Percentiles rank a stretch among this genome's conserved stretches.
These are phyloP conservation scores for Copromyces sp. DNA, from an alignment of 495 filamentous ascomycete genomes.

Conservation along the genomic window DNA sequence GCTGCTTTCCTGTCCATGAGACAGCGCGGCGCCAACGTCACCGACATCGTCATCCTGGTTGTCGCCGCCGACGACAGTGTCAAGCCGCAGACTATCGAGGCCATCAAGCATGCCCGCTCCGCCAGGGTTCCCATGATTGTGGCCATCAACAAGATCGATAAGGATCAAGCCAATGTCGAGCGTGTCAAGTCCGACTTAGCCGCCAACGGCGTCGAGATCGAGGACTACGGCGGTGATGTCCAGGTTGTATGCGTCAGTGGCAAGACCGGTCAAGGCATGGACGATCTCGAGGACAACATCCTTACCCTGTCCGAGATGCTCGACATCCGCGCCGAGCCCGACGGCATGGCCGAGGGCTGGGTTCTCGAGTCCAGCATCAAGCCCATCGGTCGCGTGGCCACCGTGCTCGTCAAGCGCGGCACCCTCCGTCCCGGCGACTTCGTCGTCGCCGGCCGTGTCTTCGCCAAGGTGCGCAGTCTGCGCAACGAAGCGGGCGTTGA, in stretches of 20 bases:
- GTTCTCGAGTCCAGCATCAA: constrained; percentile 89
- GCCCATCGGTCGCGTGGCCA: constrained; percentile 75
- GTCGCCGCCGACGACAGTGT: constrained; percentile 97
- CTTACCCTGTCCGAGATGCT: constrained; percentile 76
- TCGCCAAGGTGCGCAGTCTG: constrained; percentile 71
- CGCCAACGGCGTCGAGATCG: constrained; percentile 77
- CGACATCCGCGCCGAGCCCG: constrained; percentile 71
- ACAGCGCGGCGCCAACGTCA: constrained; percentile 88
- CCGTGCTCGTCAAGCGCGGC: constrained; percentile 77
- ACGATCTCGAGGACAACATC: constrained; percentile 82
- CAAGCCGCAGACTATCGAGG: constrained; percentile 94
- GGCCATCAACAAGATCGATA: constrained; percentile 97
- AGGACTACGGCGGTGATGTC: constrained; percentile 91
- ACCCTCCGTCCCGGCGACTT: constrained; percentile 73
- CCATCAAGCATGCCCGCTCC: constrained; percentile 85
- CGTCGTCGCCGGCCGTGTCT: constrained; percentile 78
- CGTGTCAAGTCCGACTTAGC: constrained; percentile 81
- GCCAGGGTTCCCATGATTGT: constrained; percentile 94
- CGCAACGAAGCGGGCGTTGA: constrained; percentile 73
- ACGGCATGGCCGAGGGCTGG: constrained; percentile 83
- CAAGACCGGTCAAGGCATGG: constrained; percentile 88
- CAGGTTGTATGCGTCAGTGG: constrained; percentile 86
- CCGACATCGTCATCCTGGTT: constrained; percentile 92
- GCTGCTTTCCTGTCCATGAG: constrained; percentile 94
- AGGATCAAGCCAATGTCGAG: constrained; percentile 65